Conservation (phyloP, 139 green algal species). For the Haematococcus sp. region DNA sequence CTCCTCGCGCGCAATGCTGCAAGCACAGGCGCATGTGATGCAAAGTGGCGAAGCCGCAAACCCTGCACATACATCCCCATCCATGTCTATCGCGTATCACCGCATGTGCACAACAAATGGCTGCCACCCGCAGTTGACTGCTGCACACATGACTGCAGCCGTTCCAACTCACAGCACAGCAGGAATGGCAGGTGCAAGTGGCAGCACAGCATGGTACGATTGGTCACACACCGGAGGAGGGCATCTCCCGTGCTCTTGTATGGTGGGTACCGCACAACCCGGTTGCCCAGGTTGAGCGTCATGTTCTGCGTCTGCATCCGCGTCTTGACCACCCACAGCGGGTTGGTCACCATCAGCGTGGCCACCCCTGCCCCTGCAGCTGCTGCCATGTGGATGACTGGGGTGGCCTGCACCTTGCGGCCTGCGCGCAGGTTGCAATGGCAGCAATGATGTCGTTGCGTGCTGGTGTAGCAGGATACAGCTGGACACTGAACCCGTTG, state of each 20-base stretch:
- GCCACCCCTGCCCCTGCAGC: constrained; percentile 83
- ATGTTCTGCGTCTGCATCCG: constrained; percentile 85
- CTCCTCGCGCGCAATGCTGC: constrained; percentile 84
- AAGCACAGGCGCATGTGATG: background rate
- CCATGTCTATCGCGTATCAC: constrained; percentile 66
- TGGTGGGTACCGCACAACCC: background rate
- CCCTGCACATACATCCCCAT: no score
- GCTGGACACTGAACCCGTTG: no score
- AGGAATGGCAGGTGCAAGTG: constrained; percentile 25
- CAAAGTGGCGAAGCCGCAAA: no score
- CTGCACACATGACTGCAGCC: no score
- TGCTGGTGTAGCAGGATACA: background rate
- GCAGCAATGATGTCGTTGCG: background rate
- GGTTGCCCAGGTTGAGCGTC: constrained; percentile 28
- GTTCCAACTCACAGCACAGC: no score
- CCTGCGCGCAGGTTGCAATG: background rate
- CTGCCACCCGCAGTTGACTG: no score
- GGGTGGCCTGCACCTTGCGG: constrained; percentile 22
- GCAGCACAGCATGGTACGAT: background rate
- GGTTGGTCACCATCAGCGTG: constrained; percentile 89
- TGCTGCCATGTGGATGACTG: constrained; percentile 71
- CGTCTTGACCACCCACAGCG: constrained; percentile 97
- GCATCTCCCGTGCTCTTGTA: constrained; percentile 20
- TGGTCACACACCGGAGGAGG: constrained; percentile 1
- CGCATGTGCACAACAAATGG: no score